phyloP scores from a whole-genome alignment of 2,329 filamentous ascomycete species.

The Cladosporium oxysporum region DNA sequence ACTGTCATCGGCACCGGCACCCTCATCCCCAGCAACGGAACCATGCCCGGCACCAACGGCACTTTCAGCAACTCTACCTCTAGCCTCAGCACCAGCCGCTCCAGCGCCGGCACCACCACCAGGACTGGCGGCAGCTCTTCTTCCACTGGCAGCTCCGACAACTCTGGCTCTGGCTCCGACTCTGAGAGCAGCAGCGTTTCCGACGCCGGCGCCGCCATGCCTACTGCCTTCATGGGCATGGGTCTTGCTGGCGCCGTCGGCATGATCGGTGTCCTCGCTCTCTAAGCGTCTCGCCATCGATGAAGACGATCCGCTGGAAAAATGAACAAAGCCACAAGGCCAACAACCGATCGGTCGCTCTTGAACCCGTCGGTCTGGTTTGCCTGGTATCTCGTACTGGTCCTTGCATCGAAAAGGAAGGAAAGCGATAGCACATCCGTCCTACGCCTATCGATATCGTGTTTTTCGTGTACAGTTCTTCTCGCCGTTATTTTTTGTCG shows the following conservation, averaged over 20 bases:
- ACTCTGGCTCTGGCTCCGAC: constrained; percentile 20
- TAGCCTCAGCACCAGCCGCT: background rate
- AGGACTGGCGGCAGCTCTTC: constrained; percentile 16
- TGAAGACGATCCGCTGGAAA: background rate
- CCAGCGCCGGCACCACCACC: constrained; percentile 4
- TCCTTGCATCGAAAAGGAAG: background rate
- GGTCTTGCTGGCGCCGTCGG: constrained; percentile 44
- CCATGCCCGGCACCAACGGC: constrained; percentile 8
- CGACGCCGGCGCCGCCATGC: constrained; percentile 34
- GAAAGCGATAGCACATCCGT: background rate
- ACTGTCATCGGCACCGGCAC: constrained; percentile 17
- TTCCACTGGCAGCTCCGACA: constrained; percentile 6
- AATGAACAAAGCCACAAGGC: background rate
- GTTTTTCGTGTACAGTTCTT: constrained; percentile 1
- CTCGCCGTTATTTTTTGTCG: background rate
- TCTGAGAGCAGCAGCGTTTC: constrained; percentile 23
- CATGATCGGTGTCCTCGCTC: constrained; percentile 46
- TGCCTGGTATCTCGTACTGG: background rate
- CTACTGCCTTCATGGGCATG: constrained; percentile 42
- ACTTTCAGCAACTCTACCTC: constrained; percentile 14
- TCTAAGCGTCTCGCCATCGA: constrained; percentile 35
- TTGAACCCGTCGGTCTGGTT: background rate
- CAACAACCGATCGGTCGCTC: background rate
- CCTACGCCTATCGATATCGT: background rate
- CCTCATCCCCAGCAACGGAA: constrained; percentile 21